A percentile compares a stretch with the other conserved stretches of the same genome.
Conservation (phyloP, 108 stramenopile genomes). For the Pseudonitzschia pungens region DNA sequence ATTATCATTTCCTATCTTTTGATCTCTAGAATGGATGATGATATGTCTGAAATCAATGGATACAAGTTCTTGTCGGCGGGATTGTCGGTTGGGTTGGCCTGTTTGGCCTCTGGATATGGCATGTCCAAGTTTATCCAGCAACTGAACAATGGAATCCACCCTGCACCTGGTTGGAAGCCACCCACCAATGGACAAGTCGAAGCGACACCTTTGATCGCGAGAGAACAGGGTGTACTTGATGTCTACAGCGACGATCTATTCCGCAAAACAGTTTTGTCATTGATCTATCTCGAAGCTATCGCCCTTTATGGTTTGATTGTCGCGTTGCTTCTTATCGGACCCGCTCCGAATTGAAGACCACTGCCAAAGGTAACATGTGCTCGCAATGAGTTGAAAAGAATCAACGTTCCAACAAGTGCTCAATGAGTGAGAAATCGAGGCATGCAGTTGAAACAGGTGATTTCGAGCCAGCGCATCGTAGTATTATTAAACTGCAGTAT, state of each 20-base stretch:
- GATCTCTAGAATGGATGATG: constrained; percentile 28
- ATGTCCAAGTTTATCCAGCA: constrained; percentile 48
- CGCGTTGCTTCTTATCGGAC: constrained; percentile 43
- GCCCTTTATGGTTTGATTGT: constrained; percentile 68
- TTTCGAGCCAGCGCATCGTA: too few relatives aligned
- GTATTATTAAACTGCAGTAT: too few relatives aligned
- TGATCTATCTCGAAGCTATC: constrained; percentile 65
- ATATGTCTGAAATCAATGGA: constrained; percentile 33
- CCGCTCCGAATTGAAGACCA: too few relatives aligned
- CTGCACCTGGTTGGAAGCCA: constrained; percentile 1
- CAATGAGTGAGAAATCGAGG: too few relatives aligned
- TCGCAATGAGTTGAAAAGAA: too few relatives aligned
- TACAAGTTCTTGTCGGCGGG: constrained; percentile 54
- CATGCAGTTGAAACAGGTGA: too few relatives aligned
- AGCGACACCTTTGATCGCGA: not conserved
- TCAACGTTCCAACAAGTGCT: too few relatives aligned
- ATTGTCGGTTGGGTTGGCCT: constrained; percentile 55
- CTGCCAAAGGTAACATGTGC: too few relatives aligned
- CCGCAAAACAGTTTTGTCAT: constrained; percentile 17
- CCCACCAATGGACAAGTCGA: not conserved
- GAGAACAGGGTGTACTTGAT: not conserved
- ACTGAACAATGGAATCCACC: constrained; percentile 11
- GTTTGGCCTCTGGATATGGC: constrained; percentile 49
- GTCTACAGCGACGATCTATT: not conserved
- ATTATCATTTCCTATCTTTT: constrained; percentile 50